Percentiles rank a stretch among this genome's conserved stretches.
Evolutionary conservation across 495 filamentous ascomycete species (phyloP).

Genomic region (Clavariopsis aquatica): DNA sequence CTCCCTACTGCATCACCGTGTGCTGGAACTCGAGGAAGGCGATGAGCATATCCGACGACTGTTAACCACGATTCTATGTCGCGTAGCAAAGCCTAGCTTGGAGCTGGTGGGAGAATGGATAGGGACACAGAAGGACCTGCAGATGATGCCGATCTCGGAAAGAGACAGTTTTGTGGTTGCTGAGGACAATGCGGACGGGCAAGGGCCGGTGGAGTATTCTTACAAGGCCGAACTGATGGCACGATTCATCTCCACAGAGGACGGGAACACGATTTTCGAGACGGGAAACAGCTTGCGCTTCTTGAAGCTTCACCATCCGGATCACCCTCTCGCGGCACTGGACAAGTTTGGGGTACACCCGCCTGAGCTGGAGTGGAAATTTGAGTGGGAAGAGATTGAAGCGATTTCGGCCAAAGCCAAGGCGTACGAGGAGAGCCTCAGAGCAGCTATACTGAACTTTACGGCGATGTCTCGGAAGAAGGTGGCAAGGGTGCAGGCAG

Average conservation of each 20-base stretch:
- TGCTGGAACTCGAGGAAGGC: constrained; percentile 64
- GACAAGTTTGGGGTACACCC: constrained; percentile 50
- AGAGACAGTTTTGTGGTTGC: constrained; percentile 23
- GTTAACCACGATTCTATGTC: constrained; percentile 67
- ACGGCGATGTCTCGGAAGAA: background rate
- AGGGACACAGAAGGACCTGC: constrained; percentile 58
- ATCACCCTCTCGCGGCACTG: constrained; percentile 67
- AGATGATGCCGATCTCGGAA: constrained; percentile 49
- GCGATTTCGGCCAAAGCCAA: constrained; percentile 60
- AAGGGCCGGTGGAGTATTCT: constrained; percentile 51
- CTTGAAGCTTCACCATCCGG: constrained; percentile 69
- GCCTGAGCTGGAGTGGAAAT: constrained; percentile 69
- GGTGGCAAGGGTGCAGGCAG: background rate
- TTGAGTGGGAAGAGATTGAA: constrained; percentile 74
- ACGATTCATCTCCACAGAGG: constrained; percentile 35
- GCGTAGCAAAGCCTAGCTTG: constrained; percentile 70
- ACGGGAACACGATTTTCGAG: constrained; percentile 54
- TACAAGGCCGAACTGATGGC: constrained; percentile 35
- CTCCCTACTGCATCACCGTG: constrained; percentile 64
- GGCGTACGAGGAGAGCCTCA: constrained; percentile 61
- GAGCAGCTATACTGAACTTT: constrained; percentile 44
- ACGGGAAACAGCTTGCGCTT: constrained; percentile 75
- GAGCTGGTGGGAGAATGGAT: constrained; percentile 74
- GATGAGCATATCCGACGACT: constrained; percentile 58
- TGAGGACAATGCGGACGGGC: constrained; percentile 65